Conservation (phyloP, 2,329 filamentous ascomycete genomes). For the Nemania abortiva region DNA sequence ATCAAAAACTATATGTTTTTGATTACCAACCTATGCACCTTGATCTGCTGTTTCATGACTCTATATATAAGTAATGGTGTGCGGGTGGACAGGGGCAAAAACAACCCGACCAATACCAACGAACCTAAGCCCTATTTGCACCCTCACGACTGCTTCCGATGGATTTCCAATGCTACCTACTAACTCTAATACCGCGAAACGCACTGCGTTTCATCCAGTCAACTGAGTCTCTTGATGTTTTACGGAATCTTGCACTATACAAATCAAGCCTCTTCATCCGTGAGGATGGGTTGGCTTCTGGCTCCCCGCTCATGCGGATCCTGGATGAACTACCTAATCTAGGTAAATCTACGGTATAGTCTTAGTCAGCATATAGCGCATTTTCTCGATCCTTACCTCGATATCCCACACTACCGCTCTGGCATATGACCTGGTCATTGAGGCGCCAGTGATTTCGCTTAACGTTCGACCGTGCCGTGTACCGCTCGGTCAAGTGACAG, state of each 20-base stretch:
- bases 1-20: neutral
- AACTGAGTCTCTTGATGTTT: neutral
- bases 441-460: neutral
- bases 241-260: neutral
- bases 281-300: too few species aligned
- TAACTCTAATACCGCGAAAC: neutral
- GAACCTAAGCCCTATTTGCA: neutral
- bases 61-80: neutral
- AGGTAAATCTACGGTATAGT: neutral
- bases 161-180: neutral
- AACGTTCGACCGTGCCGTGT: too few species aligned
- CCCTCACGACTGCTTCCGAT: neutral
- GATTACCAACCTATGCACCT: slow-evolving; percentile 1
- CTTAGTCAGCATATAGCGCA: neutral
- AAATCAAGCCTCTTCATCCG: too few species aligned
- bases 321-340: too few species aligned
- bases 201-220: neutral
- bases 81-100: neutral
- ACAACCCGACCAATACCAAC: neutral
- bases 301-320: too few species aligned
- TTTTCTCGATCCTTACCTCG: neutral
- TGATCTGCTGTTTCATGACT: too few species aligned
- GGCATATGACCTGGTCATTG: neutral
- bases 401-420: neutral
- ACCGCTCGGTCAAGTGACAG: too few species aligned